Conservation (phyloP, 2,329 filamentous ascomycete genomes). For the Diaporthe capsici region DNA sequence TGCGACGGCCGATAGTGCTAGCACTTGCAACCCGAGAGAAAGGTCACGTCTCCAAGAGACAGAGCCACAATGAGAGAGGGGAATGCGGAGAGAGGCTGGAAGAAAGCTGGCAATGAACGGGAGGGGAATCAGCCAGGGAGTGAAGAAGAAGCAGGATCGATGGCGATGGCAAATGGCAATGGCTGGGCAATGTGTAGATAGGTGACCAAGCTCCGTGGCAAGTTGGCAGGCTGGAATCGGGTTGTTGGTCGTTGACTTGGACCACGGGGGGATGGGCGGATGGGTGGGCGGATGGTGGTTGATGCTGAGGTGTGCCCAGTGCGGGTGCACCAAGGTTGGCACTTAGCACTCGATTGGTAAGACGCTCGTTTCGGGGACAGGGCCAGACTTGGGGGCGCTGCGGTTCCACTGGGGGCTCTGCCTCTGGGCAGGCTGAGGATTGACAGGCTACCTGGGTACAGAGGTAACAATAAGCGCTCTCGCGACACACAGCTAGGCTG, state of each 20-base stretch:
- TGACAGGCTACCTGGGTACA: background rate
- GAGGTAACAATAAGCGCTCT: too few relatives aligned
- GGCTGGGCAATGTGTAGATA: constrained; percentile 28
- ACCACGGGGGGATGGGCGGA: constrained; percentile 2
- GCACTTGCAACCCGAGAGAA: constrained; percentile 28
- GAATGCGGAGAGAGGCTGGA: background rate
- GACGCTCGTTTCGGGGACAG: constrained; percentile 9
- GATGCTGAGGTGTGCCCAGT: constrained; percentile 31
- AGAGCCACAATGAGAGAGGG: constrained; percentile 1
- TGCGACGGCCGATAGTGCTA: constrained; percentile 28
- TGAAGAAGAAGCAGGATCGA: constrained; percentile 11
- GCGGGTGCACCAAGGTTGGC: constrained; percentile 13
- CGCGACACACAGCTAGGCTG: background rate
- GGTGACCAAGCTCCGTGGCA: constrained; percentile 27
- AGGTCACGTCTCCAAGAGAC: constrained; percentile 23
- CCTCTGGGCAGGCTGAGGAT: background rate
- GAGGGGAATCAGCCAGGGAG: constrained; percentile 11
- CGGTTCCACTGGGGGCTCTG: constrained; percentile 9
- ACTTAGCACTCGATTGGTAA: constrained; percentile 34
- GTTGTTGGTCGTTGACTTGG: constrained; percentile 35
- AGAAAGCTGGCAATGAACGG: constrained; percentile 7
- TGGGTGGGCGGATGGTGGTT: constrained; percentile 24
- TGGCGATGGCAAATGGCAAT: constrained; percentile 26
- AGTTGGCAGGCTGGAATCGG: constrained; percentile 35
- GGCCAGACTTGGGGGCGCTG: background rate